phyloP scores from a whole-genome alignment of 2,329 filamentous ascomycete species.

The Huntiella decipiens region DNA sequence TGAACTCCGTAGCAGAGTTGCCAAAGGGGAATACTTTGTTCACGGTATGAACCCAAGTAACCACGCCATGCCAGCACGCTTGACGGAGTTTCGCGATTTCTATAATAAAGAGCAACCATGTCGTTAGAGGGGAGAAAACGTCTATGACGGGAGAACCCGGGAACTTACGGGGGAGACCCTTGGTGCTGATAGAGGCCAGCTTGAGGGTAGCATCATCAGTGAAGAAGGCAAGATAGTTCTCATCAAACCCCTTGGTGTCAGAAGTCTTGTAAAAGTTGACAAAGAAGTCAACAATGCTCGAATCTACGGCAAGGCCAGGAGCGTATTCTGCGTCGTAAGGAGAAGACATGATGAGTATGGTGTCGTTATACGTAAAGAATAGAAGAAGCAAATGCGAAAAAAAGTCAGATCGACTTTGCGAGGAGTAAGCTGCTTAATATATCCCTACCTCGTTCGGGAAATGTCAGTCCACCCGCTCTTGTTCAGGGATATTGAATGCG shows the following conservation, averaged over 20 bases:
- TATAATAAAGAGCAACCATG: conserved; percentile 2
- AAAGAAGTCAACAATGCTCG: conserved; percentile 16
- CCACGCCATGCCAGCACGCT: conserved; percentile 16
- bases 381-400: background rate
- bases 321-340: conserved; percentile 14
- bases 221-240: conserved; percentile 17
- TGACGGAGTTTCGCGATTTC: conserved; percentile 15
- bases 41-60: conserved; percentile 17
- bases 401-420: background rate
- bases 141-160: too few species aligned
- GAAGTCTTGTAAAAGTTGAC: conserved; percentile 17
- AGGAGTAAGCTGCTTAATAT: background rate
- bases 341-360: background rate
- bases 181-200: conserved; percentile 15
- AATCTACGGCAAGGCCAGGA: conserved; percentile 12
- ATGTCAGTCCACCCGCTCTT: background rate
- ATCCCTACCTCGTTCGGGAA: background rate
- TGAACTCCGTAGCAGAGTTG: conserved; percentile 15
- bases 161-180: conserved; percentile 15
- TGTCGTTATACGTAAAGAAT: background rate
- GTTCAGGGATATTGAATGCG: too few species aligned
- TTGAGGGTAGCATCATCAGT: conserved; percentile 17
- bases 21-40: conserved; percentile 18
- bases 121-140: too few species aligned
- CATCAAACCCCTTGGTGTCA: conserved; percentile 16